A percentile compares a stretch with the other conserved stretches of the same genome.
phyloP scores from a whole-genome alignment of 192 early-diverging fungal species.

The Coemansia erecta region DNA sequence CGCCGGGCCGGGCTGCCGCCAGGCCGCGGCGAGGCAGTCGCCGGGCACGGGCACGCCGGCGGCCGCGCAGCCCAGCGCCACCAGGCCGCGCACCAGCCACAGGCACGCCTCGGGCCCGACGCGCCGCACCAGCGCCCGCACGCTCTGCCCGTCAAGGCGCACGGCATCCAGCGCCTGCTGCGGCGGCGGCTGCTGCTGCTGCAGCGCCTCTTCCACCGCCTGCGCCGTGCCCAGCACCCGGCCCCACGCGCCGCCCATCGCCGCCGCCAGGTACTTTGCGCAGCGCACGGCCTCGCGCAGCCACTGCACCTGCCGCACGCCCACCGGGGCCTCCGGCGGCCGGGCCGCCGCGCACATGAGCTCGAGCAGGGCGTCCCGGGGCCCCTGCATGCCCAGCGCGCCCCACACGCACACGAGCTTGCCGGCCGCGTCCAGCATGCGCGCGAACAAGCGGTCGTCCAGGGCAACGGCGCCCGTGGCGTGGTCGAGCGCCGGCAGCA shows the following conservation, averaged over 20 bases:
- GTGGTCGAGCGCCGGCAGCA: conserved; percentile 74
- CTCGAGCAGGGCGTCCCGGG: conserved; percentile 83
- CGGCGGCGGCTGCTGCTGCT: conserved; percentile 9
- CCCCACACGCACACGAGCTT: conserved; percentile 79
- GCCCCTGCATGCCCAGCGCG: conserved; percentile 69
- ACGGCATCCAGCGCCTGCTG: conserved; percentile 5
- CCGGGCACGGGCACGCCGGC: conserved; percentile 13
- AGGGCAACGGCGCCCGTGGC: conserved; percentile 70
- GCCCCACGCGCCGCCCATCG: conserved; percentile 83
- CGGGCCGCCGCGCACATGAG: conserved; percentile 59
- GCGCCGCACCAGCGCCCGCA: conserved; percentile 16
- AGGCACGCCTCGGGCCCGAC: conserved; percentile 14
- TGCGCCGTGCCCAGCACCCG: conserved; percentile 85
- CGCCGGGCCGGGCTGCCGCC: conserved; percentile 7
- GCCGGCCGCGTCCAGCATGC: conserved; percentile 66
- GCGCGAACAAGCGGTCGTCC: conserved; percentile 82
- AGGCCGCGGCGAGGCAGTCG: conserved; percentile 29
- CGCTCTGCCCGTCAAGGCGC: conserved; percentile 15
- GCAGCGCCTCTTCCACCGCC: conserved; percentile 76
- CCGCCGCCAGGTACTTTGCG: conserved; percentile 68
- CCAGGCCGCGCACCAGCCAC: conserved; percentile 34
- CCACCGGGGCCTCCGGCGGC: background rate
- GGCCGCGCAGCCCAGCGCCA: conserved; percentile 29
- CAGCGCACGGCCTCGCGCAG: conserved; percentile 70
- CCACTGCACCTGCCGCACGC: conserved; percentile 68